Evolutionary conservation across 257 asterid genomes (phyloP), one percentile per base, ranked within the genome.

Genomic region (Nicotiana undulata): DNA sequence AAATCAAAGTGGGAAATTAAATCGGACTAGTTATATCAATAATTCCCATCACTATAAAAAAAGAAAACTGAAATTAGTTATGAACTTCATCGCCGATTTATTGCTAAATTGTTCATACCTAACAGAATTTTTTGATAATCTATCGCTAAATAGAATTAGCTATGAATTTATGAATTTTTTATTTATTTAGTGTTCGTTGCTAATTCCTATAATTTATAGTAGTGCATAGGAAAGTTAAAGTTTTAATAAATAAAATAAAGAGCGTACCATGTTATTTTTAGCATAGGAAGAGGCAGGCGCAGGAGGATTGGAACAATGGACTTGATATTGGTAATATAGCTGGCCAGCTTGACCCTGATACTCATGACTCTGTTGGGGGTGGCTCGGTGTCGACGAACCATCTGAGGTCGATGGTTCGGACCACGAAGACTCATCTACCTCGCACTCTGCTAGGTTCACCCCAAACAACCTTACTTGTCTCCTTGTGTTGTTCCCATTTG

Each of bases 391-490:
- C n/a, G 92, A 84, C 51, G 93, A 89, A 60, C 89, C 92, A 49
- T 82, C 88, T 13, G 90, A 86, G 16, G 91, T 87, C 6, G 89
- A 83, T 13, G 86, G 32, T 59, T 81, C 88, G 3, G 91, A 77
- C 68, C 88, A 90, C 0, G 87, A 79, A 13, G 74, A 56, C 18
- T 86, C 92, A 5, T 90, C 94, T 0, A 88, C 85, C 22, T 89
- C 88, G 85, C 95, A 90, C 76, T 92, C 97, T 68, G 56, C 56
- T 74, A 95, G 11, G 87, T 95, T 95, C 51, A 95, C 99, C 28
- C 99, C 99, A 65, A 95, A 95, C 81, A 95, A 76, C 90, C 99
- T 88, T 78, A 95, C 81, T 59, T 60, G 83, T 80, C 80, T 91
- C 93, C 87, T 93, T 24, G 89, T 86, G 82, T 87, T 89, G 68